A percentile compares a stretch with the other conserved stretches of the same genome.
Conservation (phyloP, 768 basidiomycete genomes). For the Chiua virens region DNA sequence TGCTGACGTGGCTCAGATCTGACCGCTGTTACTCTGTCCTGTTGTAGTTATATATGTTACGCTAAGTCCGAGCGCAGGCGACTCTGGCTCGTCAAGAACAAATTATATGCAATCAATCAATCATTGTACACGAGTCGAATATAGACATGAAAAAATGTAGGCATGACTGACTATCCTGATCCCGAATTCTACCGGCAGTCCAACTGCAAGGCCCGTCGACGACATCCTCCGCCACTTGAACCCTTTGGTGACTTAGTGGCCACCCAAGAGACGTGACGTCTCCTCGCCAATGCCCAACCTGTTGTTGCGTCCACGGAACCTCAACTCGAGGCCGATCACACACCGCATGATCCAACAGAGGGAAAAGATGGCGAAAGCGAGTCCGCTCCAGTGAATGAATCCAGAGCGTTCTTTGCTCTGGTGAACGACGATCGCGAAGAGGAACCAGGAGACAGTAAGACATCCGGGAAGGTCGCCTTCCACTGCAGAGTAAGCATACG, state of each 20-base stretch:
- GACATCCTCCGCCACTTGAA: background rate
- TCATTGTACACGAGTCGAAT: conserved; percentile 9
- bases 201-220: background rate
- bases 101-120: conserved; percentile 16
- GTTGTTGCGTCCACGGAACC: conserved; percentile 33
- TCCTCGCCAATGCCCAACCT: conserved; percentile 33
- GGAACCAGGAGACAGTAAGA: conserved; percentile 63
- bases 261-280: conserved; percentile 34
- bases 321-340: conserved; percentile 39
- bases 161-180: conserved; percentile 6
- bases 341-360: conserved; percentile 63
- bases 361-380: conserved; percentile 63
- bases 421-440: conserved; percentile 64
- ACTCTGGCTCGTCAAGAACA: conserved; percentile 4
- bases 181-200: background rate
- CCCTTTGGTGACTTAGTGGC: conserved; percentile 7
- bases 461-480: conserved; percentile 71
- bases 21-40: conserved; percentile 2
- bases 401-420: conserved; percentile 41
- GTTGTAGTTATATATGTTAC: conserved; percentile 20
- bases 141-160: conserved; percentile 5
- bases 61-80: conserved; percentile 8
- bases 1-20: conserved; percentile 9
- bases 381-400: conserved; percentile 68
- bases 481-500: conserved; percentile 63